Base-by-base conservation (phyloP, 2,329 filamentous ascomycete genomes). In the Xylogone sp. region DNA sequence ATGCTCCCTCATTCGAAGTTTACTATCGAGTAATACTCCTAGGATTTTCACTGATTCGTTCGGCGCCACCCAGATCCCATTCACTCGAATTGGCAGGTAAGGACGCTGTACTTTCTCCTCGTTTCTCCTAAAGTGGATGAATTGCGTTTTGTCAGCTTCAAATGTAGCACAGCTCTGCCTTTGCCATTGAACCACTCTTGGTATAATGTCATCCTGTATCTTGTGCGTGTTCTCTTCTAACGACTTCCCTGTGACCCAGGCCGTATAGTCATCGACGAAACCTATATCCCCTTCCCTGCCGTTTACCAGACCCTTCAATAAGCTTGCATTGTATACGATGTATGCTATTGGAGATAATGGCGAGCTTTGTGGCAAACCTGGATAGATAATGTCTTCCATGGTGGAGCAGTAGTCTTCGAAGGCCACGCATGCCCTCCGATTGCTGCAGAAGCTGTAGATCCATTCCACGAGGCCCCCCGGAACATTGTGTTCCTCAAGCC, bases 371-470 rank as follows among this genome's bases (percentile, higher is more conserved):
- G 42, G 42, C n/a, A 43, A 21, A 8, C 42, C 42, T 18, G 42
- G 42, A 8, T 43, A 16, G n/a, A 43, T 5, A 8, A 43, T 43
- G 8, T 21, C 42, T 21, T 43, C 20, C 42, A 21, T 43, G 8
- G 6, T 43, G n/a, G 42, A 43, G 13, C 42, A 43, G n/a, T 43
- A 43, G 42, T 21, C 42, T 8, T 43, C 20, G 42, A 43, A 43
- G 20, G 42, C 42, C 20, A 69, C 58, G 21, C n/a, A 56, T 21
- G 56, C 60, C 47, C 49, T 60, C 49, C 51, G 53, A 50, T 63
- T 50, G 13, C 54, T 58, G 49, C 60, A 65, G 57, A 67, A 67
- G 22, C 51, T 55, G n/a, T 62, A 46, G 12, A 68, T 53, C 62
- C 50, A 68, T 16, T 51, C 56, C 62, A 51, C 20, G 8, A 43